Evolutionary conservation across 2,329 filamentous ascomycete species (phyloP).

Genomic region (Rugonectria rugulosa): DNA sequence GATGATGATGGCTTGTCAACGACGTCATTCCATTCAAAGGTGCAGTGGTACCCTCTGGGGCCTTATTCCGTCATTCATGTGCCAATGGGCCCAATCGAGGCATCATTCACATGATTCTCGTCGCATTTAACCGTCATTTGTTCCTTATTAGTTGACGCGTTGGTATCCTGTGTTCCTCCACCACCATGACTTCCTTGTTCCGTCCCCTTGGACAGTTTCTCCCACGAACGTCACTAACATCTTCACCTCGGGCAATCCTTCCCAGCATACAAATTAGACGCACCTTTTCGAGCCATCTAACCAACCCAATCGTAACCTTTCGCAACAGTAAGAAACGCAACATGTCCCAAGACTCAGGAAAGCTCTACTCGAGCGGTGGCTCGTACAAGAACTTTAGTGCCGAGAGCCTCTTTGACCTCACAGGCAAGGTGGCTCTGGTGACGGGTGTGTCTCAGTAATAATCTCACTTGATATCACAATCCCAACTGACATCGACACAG

Average conservation of each 20-base stretch:
- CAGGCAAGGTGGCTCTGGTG: slow-evolving; percentile 54
- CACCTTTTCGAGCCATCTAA: neutral
- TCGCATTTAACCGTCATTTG: neutral
- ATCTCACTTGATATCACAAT: neutral
- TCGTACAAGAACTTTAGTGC: slow-evolving; percentile 44
- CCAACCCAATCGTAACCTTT: neutral
- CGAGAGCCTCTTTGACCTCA: slow-evolving; percentile 51
- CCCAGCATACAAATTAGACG: neutral
- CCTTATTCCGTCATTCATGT: neutral
- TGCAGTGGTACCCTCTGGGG: neutral
- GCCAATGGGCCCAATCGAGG: neutral
- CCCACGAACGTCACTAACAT: too few species aligned
- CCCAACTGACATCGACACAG: slow-evolving; percentile 34
- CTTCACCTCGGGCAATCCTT: too few species aligned
- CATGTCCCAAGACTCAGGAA: slow-evolving; percentile 24
- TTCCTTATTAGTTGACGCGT: too few species aligned
- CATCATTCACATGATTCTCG: neutral
- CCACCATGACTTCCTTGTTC: too few species aligned
- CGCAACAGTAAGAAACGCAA: too few species aligned
- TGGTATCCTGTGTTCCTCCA: too few species aligned
- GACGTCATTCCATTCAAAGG: too few species aligned
- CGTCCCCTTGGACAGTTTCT: too few species aligned
- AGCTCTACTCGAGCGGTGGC: slow-evolving; percentile 26
- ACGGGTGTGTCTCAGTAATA: slow-evolving; percentile 48
- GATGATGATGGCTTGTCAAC: too few species aligned